Evolutionary conservation across 345 rosid species (phyloP), one percentile per base, ranked within the genome.

Genomic region (Eutrema heterophyllum): DNA sequence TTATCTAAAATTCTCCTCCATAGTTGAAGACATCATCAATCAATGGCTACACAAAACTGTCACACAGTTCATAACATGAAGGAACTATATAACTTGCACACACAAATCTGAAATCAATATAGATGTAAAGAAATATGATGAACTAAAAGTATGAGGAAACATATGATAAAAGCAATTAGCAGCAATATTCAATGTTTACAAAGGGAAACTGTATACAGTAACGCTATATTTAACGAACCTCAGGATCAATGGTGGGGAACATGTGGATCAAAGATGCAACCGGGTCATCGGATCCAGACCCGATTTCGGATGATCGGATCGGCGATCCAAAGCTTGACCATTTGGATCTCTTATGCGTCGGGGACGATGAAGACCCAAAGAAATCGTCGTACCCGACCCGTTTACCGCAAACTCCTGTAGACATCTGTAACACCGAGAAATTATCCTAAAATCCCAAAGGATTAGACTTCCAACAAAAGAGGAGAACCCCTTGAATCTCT

Each of bases 171-270:
- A 64, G 32, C 30, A 6, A 35, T 64, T 18, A n/a, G 24, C 14
- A 62, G 52, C 50, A 48, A 18, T 4, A 8, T 9, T 9, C 3
- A 67, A 52, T 12, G 10, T 39, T 30, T 30, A 16, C 44, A 55
- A 43, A 32, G 9, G 54, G 58, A 45, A 70, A 15, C 9, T 38
- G n/a, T 29, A n/a, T 1, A n/a, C n/a, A n/a, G n/a, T n/a, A 60
- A 70, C 15, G 46, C 15, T 41, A 5, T 41, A 41, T 13, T 4
- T 41, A 13, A 41, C 80, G 21, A 75, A 85, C 89, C 89, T 83
- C 84, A 76, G 83, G 89, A 75, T 85, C 85, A 66, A 85, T 41
- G 57, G 80, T 64, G 58, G 86, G 85, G 71, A 85, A 83, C 85
- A 79, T 78, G 48, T 72, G 76, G 26, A 79, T 48, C 75, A 85